These are phyloP conservation scores for Arthroderma sp. DNA, from an alignment of 2,329 filamentous ascomycete genomes.

Conservation along the genomic window DNA sequence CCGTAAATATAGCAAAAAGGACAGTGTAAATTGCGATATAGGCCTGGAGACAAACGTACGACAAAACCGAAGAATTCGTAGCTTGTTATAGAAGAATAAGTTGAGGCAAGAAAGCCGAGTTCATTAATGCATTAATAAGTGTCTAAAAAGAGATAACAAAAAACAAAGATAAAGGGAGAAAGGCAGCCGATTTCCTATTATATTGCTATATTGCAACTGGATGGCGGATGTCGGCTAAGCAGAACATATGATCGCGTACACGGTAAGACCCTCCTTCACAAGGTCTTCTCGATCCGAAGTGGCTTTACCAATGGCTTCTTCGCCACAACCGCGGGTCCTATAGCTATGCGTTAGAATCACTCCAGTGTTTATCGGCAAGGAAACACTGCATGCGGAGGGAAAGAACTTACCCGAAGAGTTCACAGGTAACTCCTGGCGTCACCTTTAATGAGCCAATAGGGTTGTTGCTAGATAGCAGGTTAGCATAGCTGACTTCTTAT, in stretches of 20 bases:
- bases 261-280: not conserved
- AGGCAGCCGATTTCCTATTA: not conserved
- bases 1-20: no score
- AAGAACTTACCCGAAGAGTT: not conserved
- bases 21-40: no score
- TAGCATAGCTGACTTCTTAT: no score
- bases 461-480: not conserved
- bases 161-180: not conserved
- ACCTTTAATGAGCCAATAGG: not conserved
- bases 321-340: not conserved
- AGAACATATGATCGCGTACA: not conserved
- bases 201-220: not conserved
- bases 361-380: not conserved
- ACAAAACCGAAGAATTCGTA: not conserved
- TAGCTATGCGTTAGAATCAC: not conserved
- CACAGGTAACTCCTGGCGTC: not conserved
- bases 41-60: no score
- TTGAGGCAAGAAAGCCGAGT: not conserved
- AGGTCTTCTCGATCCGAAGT: not conserved
- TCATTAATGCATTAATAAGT: conserved; percentile 1
- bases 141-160: not conserved
- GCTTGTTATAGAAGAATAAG: not conserved
- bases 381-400: not conserved
- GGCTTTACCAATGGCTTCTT: not conserved
- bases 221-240: not conserved